Conservation (phyloP, 257 asterid species). For the Hygrophila difformis region DNA sequence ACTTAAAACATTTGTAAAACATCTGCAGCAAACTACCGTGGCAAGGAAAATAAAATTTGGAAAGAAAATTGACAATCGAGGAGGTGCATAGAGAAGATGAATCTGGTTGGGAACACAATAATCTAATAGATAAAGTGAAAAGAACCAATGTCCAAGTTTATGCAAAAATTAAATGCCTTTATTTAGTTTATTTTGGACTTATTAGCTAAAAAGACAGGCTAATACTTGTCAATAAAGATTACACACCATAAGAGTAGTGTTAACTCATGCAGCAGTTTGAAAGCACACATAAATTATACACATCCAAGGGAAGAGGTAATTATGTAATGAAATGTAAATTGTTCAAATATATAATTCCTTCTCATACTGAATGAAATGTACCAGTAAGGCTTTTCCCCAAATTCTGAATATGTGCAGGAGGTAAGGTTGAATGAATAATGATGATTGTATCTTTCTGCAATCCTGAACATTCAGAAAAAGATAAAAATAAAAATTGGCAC, state of each 20-base stretch:
- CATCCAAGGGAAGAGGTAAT: conserved; percentile 2
- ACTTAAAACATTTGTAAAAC: too few species aligned
- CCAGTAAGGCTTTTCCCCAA: conserved; percentile 68
- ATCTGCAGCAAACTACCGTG: too few species aligned
- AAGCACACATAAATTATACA: neutral
- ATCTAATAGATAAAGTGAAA: too few species aligned
- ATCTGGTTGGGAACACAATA: too few species aligned
- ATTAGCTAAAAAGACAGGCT: neutral
- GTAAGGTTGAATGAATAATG: conserved; percentile 66
- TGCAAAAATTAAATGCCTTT: too few species aligned
- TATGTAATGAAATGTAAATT: neutral
- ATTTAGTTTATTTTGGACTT: too few species aligned
- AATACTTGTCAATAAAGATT: neutral
- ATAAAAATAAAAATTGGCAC: conserved; percentile 7
- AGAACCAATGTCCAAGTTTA: too few species aligned
- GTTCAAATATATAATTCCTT: too few species aligned
- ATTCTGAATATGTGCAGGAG: conserved; percentile 48
- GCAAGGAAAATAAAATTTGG: too few species aligned
- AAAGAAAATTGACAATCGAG: too few species aligned
- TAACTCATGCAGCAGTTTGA: neutral
- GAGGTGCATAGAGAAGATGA: too few species aligned
- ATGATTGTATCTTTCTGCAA: conserved; percentile 53
- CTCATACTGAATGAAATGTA: conserved; percentile 17
- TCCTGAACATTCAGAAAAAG: conserved; percentile 34
- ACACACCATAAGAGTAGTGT: too few species aligned